Conservation (phyloP, 176 grass and related monocot species). For the Zizania latifolia region DNA sequence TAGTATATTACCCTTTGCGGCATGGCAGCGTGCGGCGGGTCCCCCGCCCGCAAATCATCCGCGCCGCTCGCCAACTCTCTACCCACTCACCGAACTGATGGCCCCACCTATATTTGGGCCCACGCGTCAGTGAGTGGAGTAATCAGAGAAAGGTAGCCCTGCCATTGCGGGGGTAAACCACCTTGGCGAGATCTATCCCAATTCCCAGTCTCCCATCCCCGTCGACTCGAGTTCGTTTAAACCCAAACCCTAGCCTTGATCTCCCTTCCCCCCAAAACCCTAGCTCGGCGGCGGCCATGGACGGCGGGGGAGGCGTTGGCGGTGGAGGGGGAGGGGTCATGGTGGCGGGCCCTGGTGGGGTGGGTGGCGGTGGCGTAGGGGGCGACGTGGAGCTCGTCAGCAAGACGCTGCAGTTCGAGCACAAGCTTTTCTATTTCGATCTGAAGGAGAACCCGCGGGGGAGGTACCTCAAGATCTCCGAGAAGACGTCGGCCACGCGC, state of each 20-base stretch:
- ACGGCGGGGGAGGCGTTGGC: conserved; percentile 34
- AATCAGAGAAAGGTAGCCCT: neutral
- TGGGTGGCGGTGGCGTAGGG: conserved; percentile 37
- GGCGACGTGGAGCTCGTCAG: conserved; percentile 93
- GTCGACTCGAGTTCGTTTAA: conserved; percentile 30
- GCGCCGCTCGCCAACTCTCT: neutral
- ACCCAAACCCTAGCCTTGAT: conserved; percentile 62
- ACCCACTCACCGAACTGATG: rapidly evolving
- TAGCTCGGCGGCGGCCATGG: conserved; percentile 40
- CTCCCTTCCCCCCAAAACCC: conserved; percentile 35
- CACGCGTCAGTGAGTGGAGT: neutral
- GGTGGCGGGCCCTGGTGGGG: conserved; percentile 30
- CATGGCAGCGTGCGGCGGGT: conserved; percentile 19
- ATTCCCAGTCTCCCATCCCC: conserved; percentile 31
- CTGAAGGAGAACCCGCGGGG: conserved; percentile 96
- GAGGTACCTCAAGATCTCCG: conserved; percentile 95
- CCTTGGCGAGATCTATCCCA: conserved; percentile 47
- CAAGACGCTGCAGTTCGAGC: conserved; percentile 99
- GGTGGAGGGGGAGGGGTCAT: conserved; percentile 14
- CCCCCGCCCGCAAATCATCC: neutral
- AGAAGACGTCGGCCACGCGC: conserved; percentile 89
- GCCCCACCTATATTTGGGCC: rapidly evolving
- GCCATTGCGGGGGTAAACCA: conserved; percentile 15
- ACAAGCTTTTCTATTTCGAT: conserved; percentile 99
- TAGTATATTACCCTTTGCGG: too few species aligned